phyloP scores from a whole-genome alignment of 2,329 filamentous ascomycete species.

The Calonectria pseudoreteaudii region DNA sequence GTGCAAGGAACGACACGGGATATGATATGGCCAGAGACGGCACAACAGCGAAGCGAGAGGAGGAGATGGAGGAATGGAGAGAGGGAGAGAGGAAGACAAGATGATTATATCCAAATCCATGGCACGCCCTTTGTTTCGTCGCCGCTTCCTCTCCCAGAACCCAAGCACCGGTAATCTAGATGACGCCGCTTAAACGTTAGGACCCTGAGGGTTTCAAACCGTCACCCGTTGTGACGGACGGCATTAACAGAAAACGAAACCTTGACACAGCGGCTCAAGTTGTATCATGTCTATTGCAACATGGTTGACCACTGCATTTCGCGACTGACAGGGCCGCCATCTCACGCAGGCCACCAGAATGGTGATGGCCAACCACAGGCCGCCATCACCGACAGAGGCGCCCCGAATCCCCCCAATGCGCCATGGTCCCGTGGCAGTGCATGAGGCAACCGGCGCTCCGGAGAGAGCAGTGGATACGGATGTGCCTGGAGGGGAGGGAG shows the following conservation, averaged over 20 bases:
- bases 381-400: conserved; percentile 12
- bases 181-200: conserved; percentile 3
- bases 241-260: conserved; percentile 3
- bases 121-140: background rate
- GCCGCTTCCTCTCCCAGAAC: background rate
- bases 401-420: conserved; percentile 37
- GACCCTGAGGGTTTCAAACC: conserved; percentile 9
- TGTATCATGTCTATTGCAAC: conserved; percentile 12
- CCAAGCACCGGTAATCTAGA: conserved; percentile 1
- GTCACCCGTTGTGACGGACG: conserved; percentile 5
- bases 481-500: conserved; percentile 1
- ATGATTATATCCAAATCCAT: background rate
- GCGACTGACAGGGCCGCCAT: conserved; percentile 17
- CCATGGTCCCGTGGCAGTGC: conserved; percentile 46
- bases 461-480: conserved; percentile 28
- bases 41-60: background rate
- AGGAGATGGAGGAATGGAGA: background rate
- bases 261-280: conserved; percentile 19
- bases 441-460: conserved; percentile 41
- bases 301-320: conserved; percentile 16
- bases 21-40: background rate
- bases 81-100: background rate
- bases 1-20: background rate
- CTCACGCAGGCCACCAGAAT: conserved; percentile 29
- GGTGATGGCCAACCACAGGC: conserved; percentile 24